Evolutionary conservation across 2,329 filamentous ascomycete genomes (phyloP), one percentile per base, ranked within the genome.

Genomic region (Diaporthe australafricana): DNA sequence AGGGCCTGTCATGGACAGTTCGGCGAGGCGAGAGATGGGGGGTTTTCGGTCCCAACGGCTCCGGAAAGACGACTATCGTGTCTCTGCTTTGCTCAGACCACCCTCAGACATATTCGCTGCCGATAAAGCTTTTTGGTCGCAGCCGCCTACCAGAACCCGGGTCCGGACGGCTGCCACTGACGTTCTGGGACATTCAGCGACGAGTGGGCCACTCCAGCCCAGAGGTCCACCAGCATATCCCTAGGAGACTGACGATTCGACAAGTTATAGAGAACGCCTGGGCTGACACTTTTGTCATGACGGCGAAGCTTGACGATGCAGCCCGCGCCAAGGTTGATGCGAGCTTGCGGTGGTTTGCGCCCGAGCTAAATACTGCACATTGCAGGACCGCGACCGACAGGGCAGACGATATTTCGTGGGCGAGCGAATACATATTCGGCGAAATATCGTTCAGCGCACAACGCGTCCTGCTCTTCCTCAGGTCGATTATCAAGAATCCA

Each of bases 31-130:
- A 98, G 79, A 90, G 95, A 74, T 98, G 95, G 93, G 96, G 94
- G 3, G 89, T 98, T 22, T 96, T 99, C 78, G 96, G 96, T 0
- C 93, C 95, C 40, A 98, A 99, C 77, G 96, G 93, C 16, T 98
- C 94, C 0, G 96, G 96, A 22, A 99, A 99, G 84, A 99, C 96
- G 0, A 99, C 96, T 0, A 88, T 99, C 48, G 89, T 98, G 35
- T 96, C 95, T 6, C 87, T 99, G 7, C 93, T 99, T 72, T 97
- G 94, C 72, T 98, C 96, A 1, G 96, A 99, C 78, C 96, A 99
- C 77, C 96, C 96, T 0, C 96, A 98, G 81, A 91, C 95, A 0
- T 99, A 98, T 80, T 94, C 94, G 0, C 89, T 95, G 30, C 95
- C 96, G 0, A 92, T 99, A 73, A 92, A 90, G 76, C 87, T 98